Evolutionary conservation across 768 basidiomycete genomes (phyloP).

Genomic region (Dendrothele bispora): DNA sequence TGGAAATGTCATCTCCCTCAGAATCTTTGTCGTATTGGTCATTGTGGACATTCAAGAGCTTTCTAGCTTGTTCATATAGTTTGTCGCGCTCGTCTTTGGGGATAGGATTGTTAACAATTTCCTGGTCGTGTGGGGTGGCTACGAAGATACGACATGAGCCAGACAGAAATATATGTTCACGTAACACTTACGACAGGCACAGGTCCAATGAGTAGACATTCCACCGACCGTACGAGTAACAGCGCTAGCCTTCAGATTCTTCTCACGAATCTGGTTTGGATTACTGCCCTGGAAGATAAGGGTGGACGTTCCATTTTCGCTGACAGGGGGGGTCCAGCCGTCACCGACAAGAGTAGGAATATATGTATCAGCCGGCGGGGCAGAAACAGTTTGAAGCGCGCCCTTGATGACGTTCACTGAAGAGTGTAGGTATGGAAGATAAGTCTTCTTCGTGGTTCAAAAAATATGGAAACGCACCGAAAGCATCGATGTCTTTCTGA

Average conservation of each 20-base stretch:
- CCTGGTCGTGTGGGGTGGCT: neutral
- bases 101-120: neutral
- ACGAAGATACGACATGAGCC: too few relatives aligned
- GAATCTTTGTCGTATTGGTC: too few relatives aligned
- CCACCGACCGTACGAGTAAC: constrained; percentile 7
- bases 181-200: constrained; percentile 1
- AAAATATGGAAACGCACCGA: neutral
- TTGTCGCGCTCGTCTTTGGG: neutral
- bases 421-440: too few relatives aligned
- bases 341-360: neutral
- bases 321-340: constrained; percentile 1
- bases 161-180: neutral
- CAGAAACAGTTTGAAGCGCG: neutral
- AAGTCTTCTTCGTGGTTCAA: neutral
- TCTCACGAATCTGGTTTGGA: neutral
- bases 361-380: neutral
- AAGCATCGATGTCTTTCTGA: constrained; percentile 1
- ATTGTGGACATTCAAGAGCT: constrained; percentile 2
- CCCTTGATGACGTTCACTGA: constrained; percentile 1
- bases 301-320: neutral
- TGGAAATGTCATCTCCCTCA: constrained; percentile 1
- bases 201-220: constrained; percentile 10
- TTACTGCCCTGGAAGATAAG: neutral
- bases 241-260: constrained; percentile 1
- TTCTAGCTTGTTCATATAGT: neutral